Base-by-base conservation (phyloP, 345 rosid species). In the Euphorbia pulcherrima region DNA sequence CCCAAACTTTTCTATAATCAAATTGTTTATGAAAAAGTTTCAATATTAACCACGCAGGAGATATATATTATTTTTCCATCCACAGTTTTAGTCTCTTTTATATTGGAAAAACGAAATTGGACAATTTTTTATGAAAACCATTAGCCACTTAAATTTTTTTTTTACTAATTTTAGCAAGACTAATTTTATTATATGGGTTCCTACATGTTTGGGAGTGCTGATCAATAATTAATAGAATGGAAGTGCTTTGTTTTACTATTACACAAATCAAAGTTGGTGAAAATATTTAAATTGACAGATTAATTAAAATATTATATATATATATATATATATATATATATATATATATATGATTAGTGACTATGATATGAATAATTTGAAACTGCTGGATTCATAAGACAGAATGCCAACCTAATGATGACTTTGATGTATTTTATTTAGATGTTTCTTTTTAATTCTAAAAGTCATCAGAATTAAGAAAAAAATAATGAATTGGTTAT, bases 141-240 rank as follows among this genome's bases (percentile, higher is more conserved):
- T 47, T 59, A 65, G 58, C 77, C 62, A 40, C 64, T 50, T 55
- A 67, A 63, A 57, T 33, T 2, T 33, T 2, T 2, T 33, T 33
- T 2, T 33, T 33, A 33, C 37, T 57, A 39, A 41, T 41, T 41
- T 41, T 6, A 41, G 47, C 47, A 41, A 41, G 14, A 2, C 14
- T 41, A 75, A 67, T 40, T 51, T n/a, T n/a, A n/a, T n/a, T n/a
- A n/a, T n/a, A n/a, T n/a, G n/a, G 40, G 64, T 33, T 81, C 80
- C 82, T 26, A 61, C 80, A 73, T 76, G 37, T 64, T 55, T 70
- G 84, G 84, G 64, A 73, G 76, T 55, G 78, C 76, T 46, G 61
- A 57, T 57, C 44, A 4, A 20, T 51, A 20, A 37, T 30, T 35
- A 66, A 35, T 37, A 29, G 2, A 53, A 54, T 8, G 29, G 30